These are phyloP conservation scores for Leishmania turanica DNA, from an alignment of 208 protist genomes.

Conservation along the genomic window DNA sequence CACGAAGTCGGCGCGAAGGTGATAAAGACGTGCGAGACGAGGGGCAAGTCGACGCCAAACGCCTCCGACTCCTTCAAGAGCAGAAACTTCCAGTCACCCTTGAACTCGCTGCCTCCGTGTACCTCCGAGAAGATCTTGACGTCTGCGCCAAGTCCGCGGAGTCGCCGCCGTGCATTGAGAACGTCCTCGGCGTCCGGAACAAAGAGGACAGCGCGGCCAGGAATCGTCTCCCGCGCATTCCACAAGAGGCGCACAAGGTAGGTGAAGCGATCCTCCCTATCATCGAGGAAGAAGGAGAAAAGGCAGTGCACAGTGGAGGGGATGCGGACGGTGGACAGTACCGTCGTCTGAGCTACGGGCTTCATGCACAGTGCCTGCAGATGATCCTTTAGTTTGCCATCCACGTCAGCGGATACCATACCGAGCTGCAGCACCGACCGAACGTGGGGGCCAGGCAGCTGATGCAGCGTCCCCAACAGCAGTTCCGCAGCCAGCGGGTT, in stretches of 20 bases:
- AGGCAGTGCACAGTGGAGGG: conserved; percentile 82
- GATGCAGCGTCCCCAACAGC: conserved; percentile 83
- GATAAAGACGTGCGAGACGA: conserved; percentile 87
- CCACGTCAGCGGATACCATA: conserved; percentile 76
- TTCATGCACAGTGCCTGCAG: conserved; percentile 83
- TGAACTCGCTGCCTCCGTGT: conserved; percentile 52
- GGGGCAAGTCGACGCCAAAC: conserved; percentile 72
- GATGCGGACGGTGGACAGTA: conserved; percentile 67
- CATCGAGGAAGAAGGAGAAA: conserved; percentile 64
- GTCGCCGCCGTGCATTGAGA: conserved; percentile 48
- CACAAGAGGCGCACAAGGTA: conserved; percentile 60
- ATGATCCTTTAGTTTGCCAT: conserved; percentile 65
- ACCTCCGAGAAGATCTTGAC: conserved; percentile 84
- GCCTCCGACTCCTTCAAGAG: conserved; percentile 77
- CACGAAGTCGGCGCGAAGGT: conserved; percentile 73
- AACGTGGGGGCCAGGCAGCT: conserved; percentile 81
- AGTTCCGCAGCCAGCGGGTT: conserved; percentile 77
- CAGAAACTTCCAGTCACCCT: conserved; percentile 73
- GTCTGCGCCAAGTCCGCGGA: conserved; percentile 70
- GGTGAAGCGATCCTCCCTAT: conserved; percentile 42
- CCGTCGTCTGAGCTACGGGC: conserved; percentile 63
- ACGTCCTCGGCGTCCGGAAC: conserved; percentile 59
- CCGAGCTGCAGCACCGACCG: conserved; percentile 85
- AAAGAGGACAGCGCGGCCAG: conserved; percentile 73
- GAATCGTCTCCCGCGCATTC: conserved; percentile 71